phyloP scores from a whole-genome alignment of 768 basidiomycete species.

The Lentinula lateritia region DNA sequence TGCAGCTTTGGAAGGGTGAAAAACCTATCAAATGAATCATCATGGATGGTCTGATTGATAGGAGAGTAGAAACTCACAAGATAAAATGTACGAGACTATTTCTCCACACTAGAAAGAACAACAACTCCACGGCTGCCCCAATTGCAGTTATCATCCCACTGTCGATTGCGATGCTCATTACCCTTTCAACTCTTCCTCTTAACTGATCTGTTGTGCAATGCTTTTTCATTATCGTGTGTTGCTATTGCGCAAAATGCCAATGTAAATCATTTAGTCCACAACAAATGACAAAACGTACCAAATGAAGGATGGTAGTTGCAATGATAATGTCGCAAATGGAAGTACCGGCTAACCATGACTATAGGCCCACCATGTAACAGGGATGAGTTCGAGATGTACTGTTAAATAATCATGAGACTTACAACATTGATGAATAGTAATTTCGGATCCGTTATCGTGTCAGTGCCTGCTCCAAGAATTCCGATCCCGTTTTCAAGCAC shows the following conservation, averaged over 20 bases:
- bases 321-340: constrained; percentile 20
- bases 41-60: too few species aligned
- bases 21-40: neutral
- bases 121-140: constrained; percentile 13
- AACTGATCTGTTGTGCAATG: constrained; percentile 5
- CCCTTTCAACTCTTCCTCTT: constrained; percentile 1
- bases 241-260: neutral
- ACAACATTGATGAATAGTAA: constrained; percentile 12
- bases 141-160: constrained; percentile 17
- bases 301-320: constrained; percentile 17
- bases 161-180: constrained; percentile 16
- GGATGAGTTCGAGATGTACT: neutral
- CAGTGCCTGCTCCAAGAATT: constrained; percentile 2
- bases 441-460: neutral
- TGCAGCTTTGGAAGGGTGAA: constrained; percentile 7
- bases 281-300: constrained; percentile 12
- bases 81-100: constrained; percentile 15
- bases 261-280: neutral
- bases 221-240: constrained; percentile 3
- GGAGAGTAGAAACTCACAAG: constrained; percentile 7
- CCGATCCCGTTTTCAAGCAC: neutral
- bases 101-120: constrained; percentile 14
- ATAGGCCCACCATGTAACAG: neutral
- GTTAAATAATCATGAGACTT: neutral
- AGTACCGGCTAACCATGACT: constrained; percentile 22